Conservation (phyloP, 768 basidiomycete species). For the Pulveroboletus sp. region DNA sequence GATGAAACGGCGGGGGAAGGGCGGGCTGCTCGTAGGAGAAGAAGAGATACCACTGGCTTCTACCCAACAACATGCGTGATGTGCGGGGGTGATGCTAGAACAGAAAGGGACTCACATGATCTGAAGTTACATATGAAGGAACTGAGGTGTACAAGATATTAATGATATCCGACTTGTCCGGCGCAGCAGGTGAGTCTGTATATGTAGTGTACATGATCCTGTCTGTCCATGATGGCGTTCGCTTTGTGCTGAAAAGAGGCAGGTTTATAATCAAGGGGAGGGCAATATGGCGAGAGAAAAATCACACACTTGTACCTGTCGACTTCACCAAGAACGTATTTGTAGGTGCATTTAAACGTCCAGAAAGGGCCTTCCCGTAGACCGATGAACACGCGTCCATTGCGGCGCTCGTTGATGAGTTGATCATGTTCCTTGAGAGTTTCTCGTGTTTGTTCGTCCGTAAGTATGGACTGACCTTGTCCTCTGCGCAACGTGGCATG, state of each 20-base stretch:
- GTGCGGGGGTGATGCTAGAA: background rate
- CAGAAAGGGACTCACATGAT: constrained; percentile 63
- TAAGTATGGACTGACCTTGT: constrained; percentile 41
- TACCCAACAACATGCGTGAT: constrained; percentile 25
- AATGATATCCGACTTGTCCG: constrained; percentile 50
- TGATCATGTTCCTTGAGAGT: constrained; percentile 73
- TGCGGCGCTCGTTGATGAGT: constrained; percentile 57
- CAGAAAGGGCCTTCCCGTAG: constrained; percentile 86
- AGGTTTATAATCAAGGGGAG: background rate
- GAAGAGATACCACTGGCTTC: constrained; percentile 85
- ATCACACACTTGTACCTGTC: constrained; percentile 72
- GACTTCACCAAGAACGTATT: constrained; percentile 77
- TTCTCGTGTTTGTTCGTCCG: constrained; percentile 52
- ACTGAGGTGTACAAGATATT: constrained; percentile 78
- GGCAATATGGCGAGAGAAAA: background rate
- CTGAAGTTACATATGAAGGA: constrained; percentile 83
- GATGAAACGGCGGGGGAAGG: constrained; percentile 18
- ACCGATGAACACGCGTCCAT: constrained; percentile 65
- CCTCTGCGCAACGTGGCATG: constrained; percentile 32
- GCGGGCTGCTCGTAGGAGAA: constrained; percentile 53
- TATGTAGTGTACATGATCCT: constrained; percentile 82
- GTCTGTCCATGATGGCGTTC: constrained; percentile 92
- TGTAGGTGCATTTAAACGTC: constrained; percentile 90
- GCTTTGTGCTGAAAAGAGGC: constrained; percentile 46
- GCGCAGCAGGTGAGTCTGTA: constrained; percentile 55